Conservation (phyloP, 2,329 filamentous ascomycete genomes). For the Hymenoscyphus scutula region DNA sequence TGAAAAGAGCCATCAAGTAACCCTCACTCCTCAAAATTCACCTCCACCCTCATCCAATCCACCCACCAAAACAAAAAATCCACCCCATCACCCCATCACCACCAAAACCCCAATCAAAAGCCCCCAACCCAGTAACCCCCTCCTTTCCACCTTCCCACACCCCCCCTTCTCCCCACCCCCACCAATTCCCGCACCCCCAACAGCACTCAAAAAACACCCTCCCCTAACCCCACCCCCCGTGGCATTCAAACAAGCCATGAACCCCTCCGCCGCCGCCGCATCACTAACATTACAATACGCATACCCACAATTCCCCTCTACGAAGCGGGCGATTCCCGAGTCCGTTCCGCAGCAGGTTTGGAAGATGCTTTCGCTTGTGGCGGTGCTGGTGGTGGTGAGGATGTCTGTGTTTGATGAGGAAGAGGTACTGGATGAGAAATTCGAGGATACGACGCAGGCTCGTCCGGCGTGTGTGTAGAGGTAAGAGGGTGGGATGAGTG, state of each 20-base stretch:
- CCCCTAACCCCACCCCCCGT: not conserved
- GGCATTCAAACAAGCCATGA: conserved; percentile 13
- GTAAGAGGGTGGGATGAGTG: not conserved
- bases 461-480: not conserved
- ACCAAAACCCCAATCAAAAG: not conserved
- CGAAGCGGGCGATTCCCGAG: not conserved
- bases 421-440: not conserved
- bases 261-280: conserved; percentile 4
- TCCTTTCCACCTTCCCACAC: not conserved
- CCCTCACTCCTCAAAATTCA: too few species aligned
- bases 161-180: not conserved
- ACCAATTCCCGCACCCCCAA: not conserved
- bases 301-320: conserved; percentile 1
- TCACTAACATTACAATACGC: conserved; percentile 11
- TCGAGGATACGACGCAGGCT: conserved; percentile 9
- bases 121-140: too few species aligned
- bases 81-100: not conserved
- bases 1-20: too few species aligned
- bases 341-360: conserved; percentile 9
- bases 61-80: not conserved
- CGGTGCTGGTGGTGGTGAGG: not conserved
- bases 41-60: too few species aligned
- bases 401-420: not conserved
- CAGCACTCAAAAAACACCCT: conserved; percentile 1
- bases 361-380: not conserved